Evolutionary conservation across 140 eudicot genomes (phyloP).

Genomic region (Cichorium intybus): DNA sequence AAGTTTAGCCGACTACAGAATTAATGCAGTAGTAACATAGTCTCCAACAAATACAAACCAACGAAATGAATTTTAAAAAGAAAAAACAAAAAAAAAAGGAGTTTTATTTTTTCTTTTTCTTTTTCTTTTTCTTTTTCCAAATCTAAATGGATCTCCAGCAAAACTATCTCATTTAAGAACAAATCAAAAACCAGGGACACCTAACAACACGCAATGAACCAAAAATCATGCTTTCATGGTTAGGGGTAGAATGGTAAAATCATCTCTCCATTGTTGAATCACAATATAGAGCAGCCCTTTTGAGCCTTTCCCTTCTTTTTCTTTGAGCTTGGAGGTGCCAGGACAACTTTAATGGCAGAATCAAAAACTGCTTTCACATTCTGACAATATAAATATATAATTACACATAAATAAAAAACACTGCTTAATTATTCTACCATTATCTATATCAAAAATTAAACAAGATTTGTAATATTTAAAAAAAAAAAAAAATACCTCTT

Average conservation of each 20-base stretch:
- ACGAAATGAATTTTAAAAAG: slow-evolving; percentile 8
- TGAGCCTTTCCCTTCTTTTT: slow-evolving; percentile 72
- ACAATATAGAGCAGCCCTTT: slow-evolving; percentile 69
- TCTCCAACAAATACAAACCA: slow-evolving; percentile 13
- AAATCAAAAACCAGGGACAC: slow-evolving; percentile 18
- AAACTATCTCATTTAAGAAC: slow-evolving; percentile 28
- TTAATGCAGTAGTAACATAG: slow-evolving; percentile 3
- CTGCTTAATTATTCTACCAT: background rate
- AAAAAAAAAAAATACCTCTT: slow-evolving; percentile 49
- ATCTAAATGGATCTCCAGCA: slow-evolving; percentile 21
- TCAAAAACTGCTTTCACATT: slow-evolving; percentile 82
- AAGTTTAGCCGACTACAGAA: slow-evolving; percentile 4
- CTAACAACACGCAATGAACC: slow-evolving; percentile 4
- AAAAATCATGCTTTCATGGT: slow-evolving; percentile 26
- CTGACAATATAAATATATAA: slow-evolving; percentile 37
- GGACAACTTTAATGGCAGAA: slow-evolving; percentile 80
- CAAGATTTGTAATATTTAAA: background rate
- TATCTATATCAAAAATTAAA: background rate
- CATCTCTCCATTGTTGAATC: slow-evolving; percentile 26
- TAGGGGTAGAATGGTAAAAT: slow-evolving; percentile 26
- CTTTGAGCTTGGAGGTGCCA: slow-evolving; percentile 77
- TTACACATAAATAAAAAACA: too few species aligned
- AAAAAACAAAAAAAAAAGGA: slow-evolving; percentile 1
- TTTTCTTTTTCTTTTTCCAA: slow-evolving; percentile 13
- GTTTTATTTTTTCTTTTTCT: slow-evolving; percentile 22